Evolutionary conservation across 805 yeast species (phyloP).

Genomic region (Ogataea degrootiae): DNA sequence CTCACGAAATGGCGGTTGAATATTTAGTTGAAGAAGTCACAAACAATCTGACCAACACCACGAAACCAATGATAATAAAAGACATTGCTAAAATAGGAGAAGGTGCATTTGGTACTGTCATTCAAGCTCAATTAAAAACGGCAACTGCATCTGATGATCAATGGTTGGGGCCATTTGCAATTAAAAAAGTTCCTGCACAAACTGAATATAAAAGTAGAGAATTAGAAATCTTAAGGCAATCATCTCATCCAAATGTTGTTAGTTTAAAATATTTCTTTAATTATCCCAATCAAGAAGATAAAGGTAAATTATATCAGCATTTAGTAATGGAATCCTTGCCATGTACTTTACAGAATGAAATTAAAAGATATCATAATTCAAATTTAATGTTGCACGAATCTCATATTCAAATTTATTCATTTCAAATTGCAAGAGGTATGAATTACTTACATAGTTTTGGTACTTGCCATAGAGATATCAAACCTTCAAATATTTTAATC

Average conservation of each 20-base stretch:
- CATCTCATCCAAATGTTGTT: slow-evolving; percentile 78
- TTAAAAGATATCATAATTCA: slow-evolving; percentile 59
- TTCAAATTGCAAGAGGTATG: slow-evolving; percentile 81
- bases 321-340: slow-evolving; percentile 85
- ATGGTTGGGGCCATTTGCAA: slow-evolving; percentile 81
- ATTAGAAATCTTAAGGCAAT: slow-evolving; percentile 66
- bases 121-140: slow-evolving; percentile 54
- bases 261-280: slow-evolving; percentile 66
- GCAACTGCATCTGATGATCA: slow-evolving; percentile 23
- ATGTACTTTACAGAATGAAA: slow-evolving; percentile 72
- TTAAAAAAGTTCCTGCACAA: slow-evolving; percentile 81
- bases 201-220: slow-evolving; percentile 83
- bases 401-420: slow-evolving; percentile 71
- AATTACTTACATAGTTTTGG: slow-evolving; percentile 75
- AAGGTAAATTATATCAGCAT: slow-evolving; percentile 64
- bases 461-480: slow-evolving; percentile 79
- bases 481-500: slow-evolving; percentile 76
- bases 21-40: slow-evolving; percentile 58
- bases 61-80: slow-evolving; percentile 60
- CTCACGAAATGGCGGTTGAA: slow-evolving; percentile 28
- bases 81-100: slow-evolving; percentile 77
- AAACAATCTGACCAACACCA: slow-evolving; percentile 48
- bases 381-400: slow-evolving; percentile 62
- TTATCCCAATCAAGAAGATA: slow-evolving; percentile 55
- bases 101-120: slow-evolving; percentile 84